Conservation (phyloP, 2,329 filamentous ascomycete genomes). For the Colletotrichum endophyticum region DNA sequence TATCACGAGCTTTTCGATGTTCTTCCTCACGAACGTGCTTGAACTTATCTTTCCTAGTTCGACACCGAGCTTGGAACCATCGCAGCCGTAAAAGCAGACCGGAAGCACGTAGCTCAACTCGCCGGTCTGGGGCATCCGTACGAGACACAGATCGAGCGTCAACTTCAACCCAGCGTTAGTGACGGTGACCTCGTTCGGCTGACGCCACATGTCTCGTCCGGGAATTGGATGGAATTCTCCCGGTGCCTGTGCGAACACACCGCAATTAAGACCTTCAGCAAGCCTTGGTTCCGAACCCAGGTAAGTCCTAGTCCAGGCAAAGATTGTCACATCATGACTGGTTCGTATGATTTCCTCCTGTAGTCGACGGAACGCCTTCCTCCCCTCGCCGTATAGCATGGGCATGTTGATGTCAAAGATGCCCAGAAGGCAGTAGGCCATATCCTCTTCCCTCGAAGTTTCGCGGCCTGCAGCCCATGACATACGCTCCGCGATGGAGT, state of each 20-base stretch:
- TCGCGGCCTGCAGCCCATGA: slow-evolving; percentile 26
- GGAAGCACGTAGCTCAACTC: rapidly evolving
- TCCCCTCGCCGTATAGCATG: slow-evolving; percentile 29
- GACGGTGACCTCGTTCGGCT: background rate
- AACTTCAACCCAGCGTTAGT: rapidly evolving
- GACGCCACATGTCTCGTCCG: too few species aligned
- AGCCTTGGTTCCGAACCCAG: too few species aligned
- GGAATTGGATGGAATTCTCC: background rate
- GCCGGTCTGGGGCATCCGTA: rapidly evolving
- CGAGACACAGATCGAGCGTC: background rate
- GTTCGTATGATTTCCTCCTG: background rate
- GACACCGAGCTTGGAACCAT: too few species aligned
- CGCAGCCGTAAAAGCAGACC: too few species aligned
- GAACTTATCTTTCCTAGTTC: rapidly evolving
- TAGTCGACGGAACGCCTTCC: slow-evolving; percentile 22
- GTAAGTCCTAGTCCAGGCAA: background rate
- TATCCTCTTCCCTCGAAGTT: slow-evolving; percentile 25
- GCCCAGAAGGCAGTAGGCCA: slow-evolving; percentile 29
- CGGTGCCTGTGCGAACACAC: rapidly evolving
- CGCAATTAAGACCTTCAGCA: too few species aligned
- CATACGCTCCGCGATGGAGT: slow-evolving; percentile 23
- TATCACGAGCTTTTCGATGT: rapidly evolving
- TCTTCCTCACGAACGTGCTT: background rate
- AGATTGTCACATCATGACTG: background rate
- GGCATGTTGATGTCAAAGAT: slow-evolving; percentile 30